Percentiles rank a stretch among this genome's conserved stretches.
These are phyloP conservation scores for Aspergillus steynii DNA, from an alignment of 495 filamentous ascomycete genomes.

Conservation along the genomic window DNA sequence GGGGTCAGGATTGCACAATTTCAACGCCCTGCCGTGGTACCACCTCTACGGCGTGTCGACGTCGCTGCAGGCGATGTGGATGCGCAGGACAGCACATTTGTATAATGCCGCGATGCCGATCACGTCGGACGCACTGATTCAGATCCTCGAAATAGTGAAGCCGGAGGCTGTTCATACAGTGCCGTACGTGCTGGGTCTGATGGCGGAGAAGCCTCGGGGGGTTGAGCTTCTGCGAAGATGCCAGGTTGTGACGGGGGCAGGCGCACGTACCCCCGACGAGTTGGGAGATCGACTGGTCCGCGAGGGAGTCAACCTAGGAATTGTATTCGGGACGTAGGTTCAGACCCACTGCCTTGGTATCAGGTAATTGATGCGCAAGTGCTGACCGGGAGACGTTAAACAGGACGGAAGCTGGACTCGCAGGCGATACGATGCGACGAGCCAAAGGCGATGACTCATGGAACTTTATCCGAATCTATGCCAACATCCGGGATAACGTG, in stretches of 20 bases:
- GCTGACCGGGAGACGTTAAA: not conserved
- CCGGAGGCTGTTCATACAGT: not conserved
- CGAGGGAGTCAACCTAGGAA: not conserved
- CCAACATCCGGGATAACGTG: not conserved
- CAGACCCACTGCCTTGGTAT: not conserved
- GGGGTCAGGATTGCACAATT: not conserved
- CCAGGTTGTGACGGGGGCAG: not conserved
- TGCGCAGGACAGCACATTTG: not conserved
- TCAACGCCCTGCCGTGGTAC: not conserved
- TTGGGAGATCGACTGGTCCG: not conserved
- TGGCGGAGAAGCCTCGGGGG: not conserved
- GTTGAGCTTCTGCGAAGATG: not conserved
- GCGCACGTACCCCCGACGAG: not conserved
- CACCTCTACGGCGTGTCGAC: not conserved
- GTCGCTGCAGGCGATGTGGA: not conserved
- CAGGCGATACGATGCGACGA: not conserved
- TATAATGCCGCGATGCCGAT: not conserved
- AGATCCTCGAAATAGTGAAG: not conserved
- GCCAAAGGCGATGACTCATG: conserved; percentile 1
- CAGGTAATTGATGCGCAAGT: too few species aligned
- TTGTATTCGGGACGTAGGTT: not conserved
- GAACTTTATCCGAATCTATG: not conserved
- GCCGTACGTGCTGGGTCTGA: not conserved
- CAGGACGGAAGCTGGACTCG: not conserved
- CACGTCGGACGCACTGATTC: not conserved